Base-by-base conservation (phyloP, 2,329 filamentous ascomycete species). In the Phialophora chinensis region DNA sequence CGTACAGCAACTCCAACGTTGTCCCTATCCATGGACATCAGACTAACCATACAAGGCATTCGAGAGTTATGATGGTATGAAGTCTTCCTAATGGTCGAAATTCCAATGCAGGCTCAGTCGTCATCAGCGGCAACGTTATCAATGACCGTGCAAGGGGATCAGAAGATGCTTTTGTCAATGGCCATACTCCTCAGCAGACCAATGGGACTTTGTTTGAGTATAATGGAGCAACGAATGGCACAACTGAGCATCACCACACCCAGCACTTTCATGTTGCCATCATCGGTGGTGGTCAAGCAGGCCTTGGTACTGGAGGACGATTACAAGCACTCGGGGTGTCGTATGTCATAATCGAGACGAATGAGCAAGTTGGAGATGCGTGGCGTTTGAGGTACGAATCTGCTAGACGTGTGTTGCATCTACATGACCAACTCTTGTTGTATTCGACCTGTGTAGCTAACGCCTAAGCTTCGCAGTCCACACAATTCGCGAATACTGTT, bases 381-480 rank as follows among this genome's bases (percentile, higher is more conserved):
- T 84, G 82, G 82, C 73, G 74, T 1, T 75, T 78, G 54, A 75
- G 82, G 60, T 84, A 84, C 66, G 78, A 80, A 33, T 80, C 81
- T 25, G 74, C 79, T 4, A 79, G 79, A n/a, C 75, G 60, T 63
- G 5, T 56, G 75, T 67, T 20, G 35, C 50, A n/a, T 27, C 54
- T 35, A 17, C 70, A 71, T 7, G 72, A 72, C 31, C 71, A 69
- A 17, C 23, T 25, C 23, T 25, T 25, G 23, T 25, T 2, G 23
- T 25, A 25, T 63, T 65, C 33, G 71, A 69, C 14, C 72, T 25
- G 23, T 25, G 23, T 25, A 73, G 54, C 55, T 66, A 65, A 2
- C 23, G 17, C 4, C 60, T 68, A 11, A 25, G 23, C 23, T 25
- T 72, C 67, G 49, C 67, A 58, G 74, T 66, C 11, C 64, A 66